Evolutionary conservation across 352 stramenopile species (phyloP).

Genomic region (Pythium periplocum): DNA sequence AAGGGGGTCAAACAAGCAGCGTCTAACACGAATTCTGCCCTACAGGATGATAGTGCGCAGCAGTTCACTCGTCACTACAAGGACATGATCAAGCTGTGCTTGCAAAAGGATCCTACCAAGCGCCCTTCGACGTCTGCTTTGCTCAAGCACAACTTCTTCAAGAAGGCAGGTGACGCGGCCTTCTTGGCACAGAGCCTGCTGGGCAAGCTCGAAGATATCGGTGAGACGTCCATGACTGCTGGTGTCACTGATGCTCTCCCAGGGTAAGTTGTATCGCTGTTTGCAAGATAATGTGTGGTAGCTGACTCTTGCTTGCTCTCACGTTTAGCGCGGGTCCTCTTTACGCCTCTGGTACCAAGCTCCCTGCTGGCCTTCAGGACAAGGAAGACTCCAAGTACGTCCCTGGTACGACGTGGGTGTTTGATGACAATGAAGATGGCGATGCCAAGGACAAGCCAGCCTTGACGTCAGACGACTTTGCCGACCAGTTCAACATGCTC

Average conservation of each 20-base stretch:
- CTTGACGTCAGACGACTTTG: conserved; percentile 87
- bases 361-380: conserved; percentile 48
- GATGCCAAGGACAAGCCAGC: conserved; percentile 35
- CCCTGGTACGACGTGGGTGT: conserved; percentile 86
- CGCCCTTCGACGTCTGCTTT: conserved; percentile 72
- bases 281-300: not conserved
- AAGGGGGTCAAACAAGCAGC: not conserved
- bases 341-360: conserved; percentile 78
- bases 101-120: conserved; percentile 87
- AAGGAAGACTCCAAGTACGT: conserved; percentile 78
- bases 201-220: conserved; percentile 82
- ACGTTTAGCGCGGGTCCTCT: conserved; percentile 56
- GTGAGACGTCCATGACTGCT: conserved; percentile 83
- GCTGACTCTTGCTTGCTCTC: too few relatives aligned
- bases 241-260: conserved; percentile 76
- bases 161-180: conserved; percentile 70
- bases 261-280: conserved; percentile 33
- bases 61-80: conserved; percentile 86
- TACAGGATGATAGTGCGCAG: conserved; percentile 70
- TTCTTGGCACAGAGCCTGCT: conserved; percentile 68
- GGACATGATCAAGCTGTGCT: conserved; percentile 85
- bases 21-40: conserved; percentile 18
- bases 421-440: conserved; percentile 79
- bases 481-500: conserved; percentile 83
- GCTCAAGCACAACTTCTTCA: conserved; percentile 89